Conservation (phyloP, 202 grass and related monocot genomes). For the Panicum hallii region DNA sequence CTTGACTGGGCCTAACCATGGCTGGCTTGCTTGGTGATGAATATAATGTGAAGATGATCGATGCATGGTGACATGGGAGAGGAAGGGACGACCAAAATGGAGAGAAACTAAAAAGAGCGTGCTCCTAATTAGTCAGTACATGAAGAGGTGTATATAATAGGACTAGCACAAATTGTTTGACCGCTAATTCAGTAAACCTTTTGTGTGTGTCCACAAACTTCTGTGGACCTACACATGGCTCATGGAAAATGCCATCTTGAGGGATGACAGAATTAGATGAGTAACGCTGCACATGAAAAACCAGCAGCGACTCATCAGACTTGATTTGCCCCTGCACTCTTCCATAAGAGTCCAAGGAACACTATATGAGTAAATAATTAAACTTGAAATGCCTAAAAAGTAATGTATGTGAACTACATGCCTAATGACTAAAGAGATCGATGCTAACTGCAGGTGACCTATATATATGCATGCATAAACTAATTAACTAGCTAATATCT, state of each 20-base stretch:
- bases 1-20: conserved; percentile 24
- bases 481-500: not conserved
- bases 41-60: not conserved
- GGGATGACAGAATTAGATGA: not conserved
- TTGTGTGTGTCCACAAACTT: conserved; percentile 22
- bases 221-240: conserved; percentile 17
- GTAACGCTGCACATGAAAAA: conserved; percentile 56
- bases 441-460: conserved; percentile 19
- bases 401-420: conserved; percentile 22
- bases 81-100: not conserved
- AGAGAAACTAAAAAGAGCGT: not conserved
- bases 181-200: not conserved
- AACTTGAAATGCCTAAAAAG: conserved; percentile 7
- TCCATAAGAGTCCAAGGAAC: conserved; percentile 49
- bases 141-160: conserved; percentile 18
- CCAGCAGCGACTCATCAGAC: conserved; percentile 47
- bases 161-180: not conserved
- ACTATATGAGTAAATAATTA: not conserved
- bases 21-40: conserved; percentile 37
- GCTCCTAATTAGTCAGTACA: conserved; percentile 1
- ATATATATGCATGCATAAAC: conserved; percentile 41
- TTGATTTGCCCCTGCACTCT: conserved; percentile 34
- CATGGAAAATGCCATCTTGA: conserved; percentile 22
- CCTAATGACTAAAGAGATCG: not conserved
- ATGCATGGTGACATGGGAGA: not conserved